Base-by-base conservation (phyloP, 2,329 filamentous ascomycete species). In the Diplodia corticola region DNA sequence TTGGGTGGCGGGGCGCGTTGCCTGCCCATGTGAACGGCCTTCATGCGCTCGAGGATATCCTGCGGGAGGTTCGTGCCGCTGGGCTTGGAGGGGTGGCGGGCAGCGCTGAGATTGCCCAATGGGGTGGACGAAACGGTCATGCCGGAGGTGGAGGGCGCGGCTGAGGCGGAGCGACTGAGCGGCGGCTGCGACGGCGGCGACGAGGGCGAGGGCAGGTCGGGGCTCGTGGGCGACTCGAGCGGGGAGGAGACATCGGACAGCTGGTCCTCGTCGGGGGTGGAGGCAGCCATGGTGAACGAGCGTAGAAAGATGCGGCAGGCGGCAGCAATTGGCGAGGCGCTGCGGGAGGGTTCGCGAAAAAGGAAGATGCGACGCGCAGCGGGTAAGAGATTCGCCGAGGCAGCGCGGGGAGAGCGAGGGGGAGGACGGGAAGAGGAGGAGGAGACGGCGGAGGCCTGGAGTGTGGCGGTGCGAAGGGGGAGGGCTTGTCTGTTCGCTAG, bases 61-160 rank as follows among this genome's bases (percentile, higher is more conserved):
- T 86, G 83, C 55, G 86, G 84, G 60, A 82, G 73, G 60, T 79
- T 79, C 67, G 88, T 75, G 20, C 83, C 83, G 57, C 84, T 83
- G 48, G 78, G 71, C 77, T 78, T 67, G 80, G 77, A 63, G 80
- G 78, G 48, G 81, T 76, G 82, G 69, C 88, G 81, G 46, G 87
- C 88, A 57, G 87, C 86, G 77, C 89, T 92, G 73, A 97, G 81
- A 67, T 91, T 86, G 48, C 92, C 92, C 4, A 93, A 82, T 48
- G 91, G 89, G 30, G 90, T 95, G n/a, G 93, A 97, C n/a, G 88
- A 93, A 6, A 90, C 81, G 65, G 87, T 91, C 87, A 96, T 93
- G 66, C 80, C 77, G 26, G 78, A 77, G 33, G 80, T 74, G 64
- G 80, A 81, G 69, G 82, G 80, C 22, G 88, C 80, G 59, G 89